Conservation (phyloP, 805 yeast species). For the Candida pseudoglaebosa region DNA sequence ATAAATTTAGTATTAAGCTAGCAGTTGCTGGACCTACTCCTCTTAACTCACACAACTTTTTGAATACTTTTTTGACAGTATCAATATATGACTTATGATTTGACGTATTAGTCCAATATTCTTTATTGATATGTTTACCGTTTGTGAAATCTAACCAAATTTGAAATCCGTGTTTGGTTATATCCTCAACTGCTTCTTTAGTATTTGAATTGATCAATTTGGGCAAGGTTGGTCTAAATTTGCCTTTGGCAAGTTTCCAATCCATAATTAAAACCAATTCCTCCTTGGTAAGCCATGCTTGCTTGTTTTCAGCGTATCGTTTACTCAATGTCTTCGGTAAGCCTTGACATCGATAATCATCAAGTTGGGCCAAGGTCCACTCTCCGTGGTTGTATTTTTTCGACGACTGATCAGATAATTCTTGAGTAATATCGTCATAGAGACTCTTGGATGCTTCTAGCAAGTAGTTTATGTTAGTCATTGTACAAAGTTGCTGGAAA, state of each 20-base stretch:
- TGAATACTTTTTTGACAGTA: conserved; percentile 22
- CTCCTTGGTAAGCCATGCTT: conserved; percentile 30
- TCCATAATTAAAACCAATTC: conserved; percentile 43
- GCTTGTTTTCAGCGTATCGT: conserved; percentile 17
- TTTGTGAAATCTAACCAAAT: conserved; percentile 11
- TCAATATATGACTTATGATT: conserved; percentile 13
- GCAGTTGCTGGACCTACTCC: conserved; percentile 54
- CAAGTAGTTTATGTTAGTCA: conserved; percentile 5
- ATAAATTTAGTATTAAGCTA: conserved; percentile 37
- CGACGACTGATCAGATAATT: conserved; percentile 22
- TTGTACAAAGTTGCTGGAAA: not conserved
- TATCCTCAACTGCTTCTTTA: conserved; percentile 20
- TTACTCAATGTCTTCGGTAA: conserved; percentile 25
- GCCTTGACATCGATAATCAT: conserved; percentile 30
- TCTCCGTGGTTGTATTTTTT: conserved; percentile 21
- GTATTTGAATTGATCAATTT: conserved; percentile 39
- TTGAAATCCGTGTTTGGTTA: conserved; percentile 25
- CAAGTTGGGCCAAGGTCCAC: conserved; percentile 31
- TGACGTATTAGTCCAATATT: not conserved
- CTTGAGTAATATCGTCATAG: conserved; percentile 24
- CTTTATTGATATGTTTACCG: conserved; percentile 3
- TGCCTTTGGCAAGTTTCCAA: conserved; percentile 46
- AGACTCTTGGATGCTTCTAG: conserved; percentile 19
- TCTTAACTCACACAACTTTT: conserved; percentile 29
- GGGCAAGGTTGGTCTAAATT: conserved; percentile 42